These are phyloP conservation scores for Nicotiana paniculata DNA, from an alignment of 257 asterid genomes.

Conservation along the genomic window DNA sequence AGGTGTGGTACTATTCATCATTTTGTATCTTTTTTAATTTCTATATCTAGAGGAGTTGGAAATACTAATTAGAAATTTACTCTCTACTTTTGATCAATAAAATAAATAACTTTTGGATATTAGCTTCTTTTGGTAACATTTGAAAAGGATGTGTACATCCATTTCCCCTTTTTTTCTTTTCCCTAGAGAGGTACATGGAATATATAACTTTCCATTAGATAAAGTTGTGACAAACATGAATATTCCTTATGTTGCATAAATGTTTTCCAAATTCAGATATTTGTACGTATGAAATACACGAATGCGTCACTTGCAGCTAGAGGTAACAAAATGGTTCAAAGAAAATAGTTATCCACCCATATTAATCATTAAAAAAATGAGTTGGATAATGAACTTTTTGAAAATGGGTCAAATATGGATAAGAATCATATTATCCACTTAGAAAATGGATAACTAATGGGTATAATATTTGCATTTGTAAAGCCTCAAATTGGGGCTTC, in stretches of 20 bases:
- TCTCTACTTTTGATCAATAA: not conserved
- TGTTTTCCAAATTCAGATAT: not conserved
- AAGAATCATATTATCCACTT: too few relatives aligned
- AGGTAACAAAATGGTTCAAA: too few relatives aligned
- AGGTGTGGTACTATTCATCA: too few relatives aligned
- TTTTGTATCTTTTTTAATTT: not conserved
- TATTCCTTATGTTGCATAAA: conserved; percentile 1
- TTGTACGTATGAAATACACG: not conserved
- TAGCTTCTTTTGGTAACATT: not conserved
- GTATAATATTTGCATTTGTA: too few relatives aligned
- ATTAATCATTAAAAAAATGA: too few relatives aligned
- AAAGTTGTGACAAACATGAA: not conserved
- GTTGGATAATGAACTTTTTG: too few relatives aligned
- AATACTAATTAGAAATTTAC: not conserved
- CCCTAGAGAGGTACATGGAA: not conserved
- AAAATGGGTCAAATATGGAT: too few relatives aligned
- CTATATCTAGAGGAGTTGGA: not conserved
- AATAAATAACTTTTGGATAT: not conserved
- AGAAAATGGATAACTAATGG: too few relatives aligned
- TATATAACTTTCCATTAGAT: not conserved
- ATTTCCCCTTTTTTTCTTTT: not conserved
- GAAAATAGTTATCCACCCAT: too few relatives aligned
- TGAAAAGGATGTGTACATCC: not conserved
- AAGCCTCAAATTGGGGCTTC: too few relatives aligned
- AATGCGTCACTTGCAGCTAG: too few relatives aligned